These are phyloP conservation scores for Cyberlindnera maclurae DNA, from an alignment of 805 yeast species.

Conservation along the genomic window DNA sequence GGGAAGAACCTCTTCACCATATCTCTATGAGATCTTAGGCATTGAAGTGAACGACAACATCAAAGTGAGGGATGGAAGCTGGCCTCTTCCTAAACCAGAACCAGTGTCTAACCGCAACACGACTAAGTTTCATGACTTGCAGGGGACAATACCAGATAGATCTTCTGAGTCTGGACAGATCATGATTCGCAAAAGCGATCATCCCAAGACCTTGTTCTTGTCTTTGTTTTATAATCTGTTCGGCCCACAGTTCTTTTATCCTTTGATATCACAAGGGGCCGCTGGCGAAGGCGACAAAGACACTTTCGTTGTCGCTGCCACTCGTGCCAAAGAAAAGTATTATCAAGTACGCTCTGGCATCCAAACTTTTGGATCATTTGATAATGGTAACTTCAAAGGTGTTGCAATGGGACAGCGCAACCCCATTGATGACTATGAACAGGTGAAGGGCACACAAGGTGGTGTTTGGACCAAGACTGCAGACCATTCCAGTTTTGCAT, in stretches of 20 bases:
- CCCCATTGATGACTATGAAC: slow-evolving; percentile 51
- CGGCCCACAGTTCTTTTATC: slow-evolving; percentile 65
- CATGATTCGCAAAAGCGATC: slow-evolving; percentile 51
- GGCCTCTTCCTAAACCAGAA: slow-evolving; percentile 16
- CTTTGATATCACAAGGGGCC: slow-evolving; percentile 60
- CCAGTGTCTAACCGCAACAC: slow-evolving; percentile 15
- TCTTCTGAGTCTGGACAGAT: slow-evolving; percentile 68
- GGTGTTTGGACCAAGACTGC: slow-evolving; percentile 1
- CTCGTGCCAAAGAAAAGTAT: slow-evolving; percentile 24
- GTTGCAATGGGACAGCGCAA: slow-evolving; percentile 74
- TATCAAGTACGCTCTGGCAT: slow-evolving; percentile 39
- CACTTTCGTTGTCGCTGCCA: slow-evolving; percentile 64
- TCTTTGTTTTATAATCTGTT: slow-evolving; percentile 57
- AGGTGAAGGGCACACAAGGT: slow-evolving; percentile 2
- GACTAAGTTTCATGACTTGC: slow-evolving; percentile 51
- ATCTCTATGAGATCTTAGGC: slow-evolving; percentile 46
- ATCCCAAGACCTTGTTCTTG: slow-evolving; percentile 49
- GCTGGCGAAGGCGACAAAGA: slow-evolving; percentile 83
- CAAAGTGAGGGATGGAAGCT: slow-evolving; percentile 18
- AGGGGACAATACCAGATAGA: slow-evolving; percentile 60
- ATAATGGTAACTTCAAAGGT: slow-evolving; percentile 44
- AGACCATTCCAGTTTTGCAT: slow-evolving; percentile 11
- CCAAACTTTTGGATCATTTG: slow-evolving; percentile 22
- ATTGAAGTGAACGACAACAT: slow-evolving; percentile 25
- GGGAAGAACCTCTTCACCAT: slow-evolving; percentile 62